Evolutionary conservation across 352 stramenopile genomes (phyloP).

Genomic region (Thalassiosira exigua): DNA sequence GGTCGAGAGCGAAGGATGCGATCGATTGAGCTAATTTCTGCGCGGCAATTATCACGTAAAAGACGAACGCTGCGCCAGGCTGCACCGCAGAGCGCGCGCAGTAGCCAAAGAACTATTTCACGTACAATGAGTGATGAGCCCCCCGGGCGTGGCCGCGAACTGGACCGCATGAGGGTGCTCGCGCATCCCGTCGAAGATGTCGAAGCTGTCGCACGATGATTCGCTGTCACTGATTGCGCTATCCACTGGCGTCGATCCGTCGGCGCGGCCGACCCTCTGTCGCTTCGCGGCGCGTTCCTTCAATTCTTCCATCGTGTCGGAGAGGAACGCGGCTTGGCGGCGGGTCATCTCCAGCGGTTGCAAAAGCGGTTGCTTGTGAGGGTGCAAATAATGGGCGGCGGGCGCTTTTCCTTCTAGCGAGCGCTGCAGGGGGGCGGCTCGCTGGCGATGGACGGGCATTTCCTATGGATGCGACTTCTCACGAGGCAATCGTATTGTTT

Average conservation of each 20-base stretch:
- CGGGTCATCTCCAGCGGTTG: conserved; percentile 5
- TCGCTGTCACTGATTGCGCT: not conserved
- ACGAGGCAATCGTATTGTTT: not conserved
- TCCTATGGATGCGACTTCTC: no score
- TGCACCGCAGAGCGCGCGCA: no score
- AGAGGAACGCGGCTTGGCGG: conserved; percentile 36
- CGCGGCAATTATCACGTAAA: no score
- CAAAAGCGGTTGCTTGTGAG: not conserved
- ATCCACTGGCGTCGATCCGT: not conserved
- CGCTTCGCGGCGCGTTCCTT: conserved; percentile 11
- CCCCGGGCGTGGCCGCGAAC: conserved; percentile 42
- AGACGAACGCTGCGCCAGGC: no score
- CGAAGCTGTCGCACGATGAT: not conserved
- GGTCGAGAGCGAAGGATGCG: no score
- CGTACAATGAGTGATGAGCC: conserved; percentile 49
- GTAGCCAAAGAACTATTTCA: no score
- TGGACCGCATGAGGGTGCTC: conserved; percentile 33
- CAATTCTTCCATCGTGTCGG: conserved; percentile 38
- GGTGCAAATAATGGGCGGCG: not conserved
- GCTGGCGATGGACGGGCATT: conserved; percentile 1
- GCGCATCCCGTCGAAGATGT: conserved; percentile 41
- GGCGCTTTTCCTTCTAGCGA: not conserved
- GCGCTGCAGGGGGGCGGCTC: not conserved
- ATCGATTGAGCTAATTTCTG: no score
- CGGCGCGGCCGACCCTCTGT: conserved; percentile 6